Evolutionary conservation across 805 yeast genomes (phyloP).

Genomic region (Sugiyamaella lignohabitans): DNA sequence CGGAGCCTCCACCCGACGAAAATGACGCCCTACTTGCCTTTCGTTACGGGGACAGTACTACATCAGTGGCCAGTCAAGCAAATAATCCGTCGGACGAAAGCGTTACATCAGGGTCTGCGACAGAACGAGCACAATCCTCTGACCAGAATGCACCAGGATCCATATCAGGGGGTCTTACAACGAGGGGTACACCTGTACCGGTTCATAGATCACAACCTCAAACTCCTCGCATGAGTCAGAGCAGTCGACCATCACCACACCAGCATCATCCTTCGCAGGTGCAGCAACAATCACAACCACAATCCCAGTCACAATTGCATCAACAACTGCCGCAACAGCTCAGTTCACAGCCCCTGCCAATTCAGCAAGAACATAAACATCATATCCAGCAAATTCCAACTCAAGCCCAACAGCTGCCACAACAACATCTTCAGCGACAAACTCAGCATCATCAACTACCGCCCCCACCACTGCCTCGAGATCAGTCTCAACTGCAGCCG

Average conservation of each 20-base stretch:
- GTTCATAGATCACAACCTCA: too few species aligned
- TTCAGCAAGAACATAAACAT: slow-evolving; percentile 3
- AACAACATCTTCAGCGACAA: slow-evolving; percentile 10
- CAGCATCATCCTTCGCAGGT: too few species aligned
- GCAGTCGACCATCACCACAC: too few species aligned
- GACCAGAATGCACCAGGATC: too few species aligned
- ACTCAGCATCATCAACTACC: neutral
- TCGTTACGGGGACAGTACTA: slow-evolving; percentile 3
- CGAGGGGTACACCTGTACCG: too few species aligned
- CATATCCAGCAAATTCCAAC: neutral
- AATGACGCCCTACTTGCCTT: slow-evolving; percentile 16
- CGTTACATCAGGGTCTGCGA: too few species aligned
- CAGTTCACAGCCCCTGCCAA: too few species aligned
- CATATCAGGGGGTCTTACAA: too few species aligned
- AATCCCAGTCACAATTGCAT: neutral
- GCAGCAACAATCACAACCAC: slow-evolving; percentile 1
- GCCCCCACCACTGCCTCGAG: neutral
- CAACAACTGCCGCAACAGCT: slow-evolving; percentile 1
- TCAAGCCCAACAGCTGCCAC: slow-evolving; percentile 1
- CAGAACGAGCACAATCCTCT: too few species aligned
- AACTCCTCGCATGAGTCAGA: too few species aligned
- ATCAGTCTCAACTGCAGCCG: neutral
- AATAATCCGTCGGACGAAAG: neutral
- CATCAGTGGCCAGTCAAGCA: neutral
- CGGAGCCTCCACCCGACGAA: slow-evolving; percentile 16